A percentile compares a stretch with the other conserved stretches of the same genome.
Evolutionary conservation across 2,329 filamentous ascomycete species (phyloP).

Genomic region (Ceratocystis diversiconidia): DNA sequence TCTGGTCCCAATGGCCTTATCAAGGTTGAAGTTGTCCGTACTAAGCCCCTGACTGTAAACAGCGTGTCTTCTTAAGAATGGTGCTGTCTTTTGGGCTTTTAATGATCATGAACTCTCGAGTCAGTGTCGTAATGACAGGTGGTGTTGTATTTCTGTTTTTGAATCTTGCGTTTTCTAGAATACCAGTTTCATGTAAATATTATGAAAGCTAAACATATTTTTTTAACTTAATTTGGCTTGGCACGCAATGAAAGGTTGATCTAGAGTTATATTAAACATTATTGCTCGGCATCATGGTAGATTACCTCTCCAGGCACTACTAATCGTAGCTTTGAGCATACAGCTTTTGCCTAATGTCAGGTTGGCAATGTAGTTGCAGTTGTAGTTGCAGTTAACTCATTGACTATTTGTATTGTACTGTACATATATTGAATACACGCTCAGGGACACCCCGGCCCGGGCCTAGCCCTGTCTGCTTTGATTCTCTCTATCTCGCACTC

Average conservation of each 20-base stretch:
- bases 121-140: background rate
- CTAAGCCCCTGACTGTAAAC: constrained; percentile 16
- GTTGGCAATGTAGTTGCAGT: too few species aligned
- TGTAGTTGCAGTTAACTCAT: too few species aligned
- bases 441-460: background rate
- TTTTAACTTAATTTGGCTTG: background rate
- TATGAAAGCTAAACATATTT: background rate
- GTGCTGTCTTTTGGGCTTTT: background rate
- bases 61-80: constrained; percentile 8
- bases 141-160: background rate
- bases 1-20: constrained; percentile 89
- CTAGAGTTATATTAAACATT: background rate
- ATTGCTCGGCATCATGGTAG: too few species aligned
- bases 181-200: constrained; percentile 1
- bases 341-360: too few species aligned
- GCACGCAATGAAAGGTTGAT: too few species aligned
- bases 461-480: constrained; percentile 1
- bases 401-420: constrained; percentile 9
- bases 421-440: constrained; percentile 18
- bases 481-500: constrained; percentile 1
- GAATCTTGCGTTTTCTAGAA: background rate
- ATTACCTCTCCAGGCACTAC: too few species aligned
- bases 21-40: constrained; percentile 69
- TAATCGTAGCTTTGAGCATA: too few species aligned
- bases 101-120: background rate